A percentile compares a stretch with the other conserved stretches of the same genome.
Conservation (phyloP, 805 yeast species). For the Maudiozyma bulderi region DNA sequence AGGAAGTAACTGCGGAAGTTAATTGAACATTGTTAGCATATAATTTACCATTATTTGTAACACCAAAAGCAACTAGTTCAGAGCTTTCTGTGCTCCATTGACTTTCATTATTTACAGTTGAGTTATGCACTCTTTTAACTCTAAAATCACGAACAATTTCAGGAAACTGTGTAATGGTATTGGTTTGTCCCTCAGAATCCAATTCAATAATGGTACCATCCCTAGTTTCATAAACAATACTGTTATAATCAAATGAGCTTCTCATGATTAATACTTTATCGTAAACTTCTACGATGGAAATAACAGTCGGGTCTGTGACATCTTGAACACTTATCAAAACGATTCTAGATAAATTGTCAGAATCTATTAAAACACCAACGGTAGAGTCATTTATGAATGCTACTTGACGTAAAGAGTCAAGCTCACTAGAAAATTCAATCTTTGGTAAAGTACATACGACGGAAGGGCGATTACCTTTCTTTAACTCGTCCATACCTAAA, state of each 20-base stretch:
- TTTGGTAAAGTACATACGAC: constrained; percentile 27
- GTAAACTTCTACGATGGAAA: constrained; percentile 35
- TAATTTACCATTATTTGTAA: constrained; percentile 66
- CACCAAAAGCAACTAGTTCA: constrained; percentile 50
- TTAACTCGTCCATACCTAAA: constrained; percentile 35
- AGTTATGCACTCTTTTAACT: constrained; percentile 30
- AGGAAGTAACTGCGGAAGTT: constrained; percentile 71
- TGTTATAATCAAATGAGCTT: constrained; percentile 42
- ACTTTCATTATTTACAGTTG: constrained; percentile 13
- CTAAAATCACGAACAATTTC: constrained; percentile 57
- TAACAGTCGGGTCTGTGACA: constrained; percentile 32
- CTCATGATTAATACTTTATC: constrained; percentile 49
- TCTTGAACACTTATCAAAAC: constrained; percentile 41
- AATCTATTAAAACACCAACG: constrained; percentile 54
- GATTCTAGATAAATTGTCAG: constrained; percentile 40
- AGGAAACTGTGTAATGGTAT: constrained; percentile 46
- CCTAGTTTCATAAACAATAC: constrained; percentile 48
- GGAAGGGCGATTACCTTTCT: constrained; percentile 40
- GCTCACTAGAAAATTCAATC: constrained; percentile 30
- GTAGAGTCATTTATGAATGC: constrained; percentile 43
- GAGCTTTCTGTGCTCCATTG: constrained; percentile 24
- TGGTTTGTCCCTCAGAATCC: constrained; percentile 24
- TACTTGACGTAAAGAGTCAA: constrained; percentile 53
- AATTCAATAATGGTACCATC: constrained; percentile 49
- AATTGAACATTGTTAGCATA: constrained; percentile 52